phyloP scores from a whole-genome alignment of 768 basidiomycete species.

The Pleurotus ostreatus region DNA sequence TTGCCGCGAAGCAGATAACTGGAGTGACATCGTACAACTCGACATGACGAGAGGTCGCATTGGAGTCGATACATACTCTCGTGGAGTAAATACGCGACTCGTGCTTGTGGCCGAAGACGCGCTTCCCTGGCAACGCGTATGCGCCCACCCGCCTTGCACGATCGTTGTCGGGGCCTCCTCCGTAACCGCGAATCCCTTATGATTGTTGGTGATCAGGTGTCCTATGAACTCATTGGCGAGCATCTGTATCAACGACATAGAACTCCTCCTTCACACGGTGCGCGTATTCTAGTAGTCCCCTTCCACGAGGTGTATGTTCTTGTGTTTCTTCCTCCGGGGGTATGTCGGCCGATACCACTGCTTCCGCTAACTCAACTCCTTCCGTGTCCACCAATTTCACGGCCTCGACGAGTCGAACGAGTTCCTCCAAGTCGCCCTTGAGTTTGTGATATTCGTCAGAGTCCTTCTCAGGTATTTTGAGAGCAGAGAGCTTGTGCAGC shows the following conservation, averaged over 20 bases:
- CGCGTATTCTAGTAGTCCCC: slow-evolving; percentile 47
- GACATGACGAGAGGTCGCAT: neutral
- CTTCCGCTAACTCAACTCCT: slow-evolving; percentile 25
- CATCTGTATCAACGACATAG: slow-evolving; percentile 60
- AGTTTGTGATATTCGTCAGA: slow-evolving; percentile 48
- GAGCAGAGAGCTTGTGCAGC: slow-evolving; percentile 70
- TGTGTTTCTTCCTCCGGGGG: slow-evolving; percentile 7
- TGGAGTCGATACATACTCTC: slow-evolving; percentile 2
- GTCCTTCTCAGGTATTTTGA: slow-evolving; percentile 59
- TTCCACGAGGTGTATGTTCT: slow-evolving; percentile 27
- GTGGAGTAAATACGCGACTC: neutral
- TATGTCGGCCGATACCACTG: slow-evolving; percentile 9
- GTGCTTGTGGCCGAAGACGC: neutral
- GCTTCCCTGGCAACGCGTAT: slow-evolving; percentile 1
- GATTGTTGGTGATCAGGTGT: slow-evolving; percentile 1
- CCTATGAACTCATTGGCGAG: slow-evolving; percentile 2
- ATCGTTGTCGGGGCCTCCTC: neutral
- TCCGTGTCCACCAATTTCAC: slow-evolving; percentile 59
- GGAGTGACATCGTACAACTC: neutral
- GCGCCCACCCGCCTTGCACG: neutral
- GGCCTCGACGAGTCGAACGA: slow-evolving; percentile 77
- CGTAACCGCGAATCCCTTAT: neutral
- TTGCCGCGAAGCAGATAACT: neutral
- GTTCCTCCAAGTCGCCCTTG: slow-evolving; percentile 61
- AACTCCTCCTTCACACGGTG: slow-evolving; percentile 45